phyloP scores from a whole-genome alignment of 73 alveolate species.

The Paraurostyla sp. region DNA sequence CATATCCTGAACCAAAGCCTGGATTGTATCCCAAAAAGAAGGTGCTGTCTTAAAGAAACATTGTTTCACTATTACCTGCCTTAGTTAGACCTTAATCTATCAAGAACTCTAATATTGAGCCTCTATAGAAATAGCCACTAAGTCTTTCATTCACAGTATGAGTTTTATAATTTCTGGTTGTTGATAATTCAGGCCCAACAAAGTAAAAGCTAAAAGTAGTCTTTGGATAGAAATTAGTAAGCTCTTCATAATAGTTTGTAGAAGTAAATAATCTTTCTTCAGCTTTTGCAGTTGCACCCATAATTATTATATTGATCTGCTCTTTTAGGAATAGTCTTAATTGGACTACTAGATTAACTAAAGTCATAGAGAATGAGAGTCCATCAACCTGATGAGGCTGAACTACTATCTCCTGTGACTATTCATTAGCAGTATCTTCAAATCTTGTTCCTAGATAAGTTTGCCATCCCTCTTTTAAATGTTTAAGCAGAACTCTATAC shows the following conservation, averaged over 20 bases:
- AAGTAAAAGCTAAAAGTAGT: slow-evolving; percentile 42
- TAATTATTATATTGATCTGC: slow-evolving; percentile 25
- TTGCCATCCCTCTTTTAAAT: slow-evolving; percentile 55
- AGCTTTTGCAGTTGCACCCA: slow-evolving; percentile 74
- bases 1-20: slow-evolving; percentile 68
- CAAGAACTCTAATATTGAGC: slow-evolving; percentile 47
- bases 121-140: slow-evolving; percentile 1
- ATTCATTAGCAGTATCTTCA: slow-evolving; percentile 9
- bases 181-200: slow-evolving; percentile 68
- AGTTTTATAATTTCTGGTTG: background rate
- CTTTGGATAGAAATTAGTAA: slow-evolving; percentile 62
- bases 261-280: slow-evolving; percentile 54
- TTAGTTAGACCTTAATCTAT: background rate
- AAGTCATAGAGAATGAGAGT: slow-evolving; percentile 54
- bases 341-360: slow-evolving; percentile 20
- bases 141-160: background rate
- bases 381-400: slow-evolving; percentile 67
- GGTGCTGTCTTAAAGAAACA: slow-evolving; percentile 21
- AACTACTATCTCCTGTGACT: slow-evolving; percentile 11
- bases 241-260: slow-evolving; percentile 64
- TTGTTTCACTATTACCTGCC: background rate
- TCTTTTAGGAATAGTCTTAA: slow-evolving; percentile 25
- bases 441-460: slow-evolving; percentile 45
- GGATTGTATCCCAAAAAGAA: slow-evolving; percentile 61
- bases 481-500: slow-evolving; percentile 6